Conservation (phyloP, 495 filamentous ascomycete genomes). For the Patellaria atrata region DNA sequence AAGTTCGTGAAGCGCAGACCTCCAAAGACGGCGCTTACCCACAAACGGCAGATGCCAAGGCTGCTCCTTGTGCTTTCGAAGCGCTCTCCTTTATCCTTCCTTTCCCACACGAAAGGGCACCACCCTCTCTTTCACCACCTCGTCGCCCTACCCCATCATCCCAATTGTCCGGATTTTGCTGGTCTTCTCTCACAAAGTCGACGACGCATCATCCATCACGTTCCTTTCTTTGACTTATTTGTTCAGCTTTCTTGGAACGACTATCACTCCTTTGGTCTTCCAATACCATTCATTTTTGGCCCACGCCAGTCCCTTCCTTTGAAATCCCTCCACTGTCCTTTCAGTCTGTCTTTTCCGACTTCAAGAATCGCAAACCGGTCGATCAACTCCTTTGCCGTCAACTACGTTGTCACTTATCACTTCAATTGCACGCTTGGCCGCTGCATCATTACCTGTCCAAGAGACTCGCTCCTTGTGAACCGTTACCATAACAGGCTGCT, state of each 20-base stretch:
- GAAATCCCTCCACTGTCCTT: slow-evolving; percentile 8
- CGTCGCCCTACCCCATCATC: too few species aligned
- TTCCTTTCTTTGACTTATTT: slow-evolving; percentile 14
- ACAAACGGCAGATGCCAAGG: too few species aligned
- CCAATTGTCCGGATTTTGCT: slow-evolving; percentile 17
- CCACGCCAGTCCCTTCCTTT: slow-evolving; percentile 21
- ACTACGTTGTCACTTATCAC: slow-evolving; percentile 16
- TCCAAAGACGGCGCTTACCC: too few species aligned
- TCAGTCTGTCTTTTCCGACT: slow-evolving; percentile 10
- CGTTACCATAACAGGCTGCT: slow-evolving; percentile 14
- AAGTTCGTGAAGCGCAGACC: too few species aligned
- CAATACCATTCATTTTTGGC: slow-evolving; percentile 21
- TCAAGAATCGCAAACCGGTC: slow-evolving; percentile 21
- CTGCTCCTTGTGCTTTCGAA: too few species aligned
- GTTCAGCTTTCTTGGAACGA: slow-evolving; percentile 15
- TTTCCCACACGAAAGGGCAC: slow-evolving; percentile 2
- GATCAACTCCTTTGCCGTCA: slow-evolving; percentile 17
- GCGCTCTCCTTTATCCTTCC: slow-evolving; percentile 5
- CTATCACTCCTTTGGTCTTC: slow-evolving; percentile 22
- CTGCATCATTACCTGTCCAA: slow-evolving; percentile 5
- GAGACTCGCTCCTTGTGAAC: slow-evolving; percentile 13
- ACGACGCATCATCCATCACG: slow-evolving; percentile 17
- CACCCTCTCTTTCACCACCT: slow-evolving; percentile 16
- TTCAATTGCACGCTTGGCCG: slow-evolving; percentile 18
- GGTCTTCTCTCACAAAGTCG: slow-evolving; percentile 15